Conservation (phyloP, 331 rosid genomes). For the Phaseolus coccineus region DNA sequence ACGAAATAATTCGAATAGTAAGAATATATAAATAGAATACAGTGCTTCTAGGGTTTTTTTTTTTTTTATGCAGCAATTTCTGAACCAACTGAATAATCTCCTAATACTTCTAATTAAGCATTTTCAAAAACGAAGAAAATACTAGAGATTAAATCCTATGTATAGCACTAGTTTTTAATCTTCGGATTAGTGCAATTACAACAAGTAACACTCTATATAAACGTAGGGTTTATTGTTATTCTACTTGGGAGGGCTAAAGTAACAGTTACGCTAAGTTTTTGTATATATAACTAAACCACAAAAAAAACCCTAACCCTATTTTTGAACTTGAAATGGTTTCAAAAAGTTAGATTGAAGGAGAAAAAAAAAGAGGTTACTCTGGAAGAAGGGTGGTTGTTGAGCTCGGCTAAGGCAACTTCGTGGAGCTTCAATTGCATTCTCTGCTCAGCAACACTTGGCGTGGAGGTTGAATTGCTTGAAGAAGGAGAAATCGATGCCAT, state of each 20-base stretch:
- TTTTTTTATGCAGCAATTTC: neutral
- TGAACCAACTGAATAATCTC: neutral
- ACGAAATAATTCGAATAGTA: neutral
- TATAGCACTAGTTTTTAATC: neutral
- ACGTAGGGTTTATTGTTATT: neutral
- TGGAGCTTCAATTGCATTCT: conserved; percentile 59
- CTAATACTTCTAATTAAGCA: neutral
- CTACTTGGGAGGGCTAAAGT: neutral
- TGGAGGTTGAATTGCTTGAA: neutral
- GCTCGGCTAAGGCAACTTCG: conserved; percentile 80
- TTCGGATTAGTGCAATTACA: neutral
- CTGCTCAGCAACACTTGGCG: conserved; percentile 30
- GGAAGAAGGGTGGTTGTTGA: conserved; percentile 64
- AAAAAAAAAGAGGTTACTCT: conserved; percentile 52
- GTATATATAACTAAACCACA: neutral
- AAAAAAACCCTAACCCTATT: conserved; percentile 24
- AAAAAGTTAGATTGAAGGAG: neutral
- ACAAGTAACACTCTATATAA: neutral
- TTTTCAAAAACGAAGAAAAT: neutral
- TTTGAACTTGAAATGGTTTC: neutral
- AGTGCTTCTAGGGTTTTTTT: neutral
- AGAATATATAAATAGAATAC: neutral
- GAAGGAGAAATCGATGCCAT: conserved; percentile 41
- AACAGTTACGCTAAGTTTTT: neutral
- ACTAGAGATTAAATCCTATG: neutral